A percentile compares a stretch with the other conserved stretches of the same genome.
phyloP scores from a whole-genome alignment of 2,329 filamentous ascomycete genomes.

The Colletotrichum endophyticum region DNA sequence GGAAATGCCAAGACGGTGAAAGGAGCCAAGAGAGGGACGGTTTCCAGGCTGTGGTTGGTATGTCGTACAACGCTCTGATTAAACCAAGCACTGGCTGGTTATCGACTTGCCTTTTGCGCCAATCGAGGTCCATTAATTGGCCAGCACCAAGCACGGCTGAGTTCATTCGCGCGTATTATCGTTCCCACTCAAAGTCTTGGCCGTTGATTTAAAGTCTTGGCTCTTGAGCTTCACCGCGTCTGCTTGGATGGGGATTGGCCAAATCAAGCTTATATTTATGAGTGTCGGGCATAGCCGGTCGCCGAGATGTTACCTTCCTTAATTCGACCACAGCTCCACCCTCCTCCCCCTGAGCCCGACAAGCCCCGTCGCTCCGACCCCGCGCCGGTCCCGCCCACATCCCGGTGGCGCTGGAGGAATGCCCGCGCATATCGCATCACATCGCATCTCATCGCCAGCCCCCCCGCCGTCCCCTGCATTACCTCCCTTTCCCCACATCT shows the following conservation, averaged over 20 bases:
- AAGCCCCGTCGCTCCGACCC: neutral
- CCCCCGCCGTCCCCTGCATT: neutral
- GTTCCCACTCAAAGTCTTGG: neutral
- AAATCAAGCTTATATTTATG: conserved; percentile 9
- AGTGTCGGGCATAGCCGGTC: conserved; percentile 5
- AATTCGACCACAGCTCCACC: conserved; percentile 1
- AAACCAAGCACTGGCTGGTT: neutral
- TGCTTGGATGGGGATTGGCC: neutral
- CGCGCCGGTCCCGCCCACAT: neutral
- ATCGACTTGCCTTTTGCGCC: conserved; percentile 12
- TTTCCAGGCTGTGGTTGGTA: neutral
- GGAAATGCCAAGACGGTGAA: conserved; percentile 15
- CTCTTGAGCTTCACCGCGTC: neutral
- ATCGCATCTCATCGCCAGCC: neutral
- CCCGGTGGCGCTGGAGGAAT: neutral
- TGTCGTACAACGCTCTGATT: neutral
- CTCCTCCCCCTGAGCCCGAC: neutral
- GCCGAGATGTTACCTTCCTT: conserved; percentile 16
- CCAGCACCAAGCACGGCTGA: neutral
- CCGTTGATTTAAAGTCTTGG: neutral
- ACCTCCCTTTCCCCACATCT: neutral
- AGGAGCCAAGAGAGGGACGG: neutral
- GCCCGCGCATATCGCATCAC: neutral
- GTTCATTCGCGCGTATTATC: neutral
- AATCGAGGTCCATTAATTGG: neutral